Percentiles rank a stretch among this genome's conserved stretches.
Conservation (phyloP, 305 asterid genomes). For the Rubia peregrina region DNA sequence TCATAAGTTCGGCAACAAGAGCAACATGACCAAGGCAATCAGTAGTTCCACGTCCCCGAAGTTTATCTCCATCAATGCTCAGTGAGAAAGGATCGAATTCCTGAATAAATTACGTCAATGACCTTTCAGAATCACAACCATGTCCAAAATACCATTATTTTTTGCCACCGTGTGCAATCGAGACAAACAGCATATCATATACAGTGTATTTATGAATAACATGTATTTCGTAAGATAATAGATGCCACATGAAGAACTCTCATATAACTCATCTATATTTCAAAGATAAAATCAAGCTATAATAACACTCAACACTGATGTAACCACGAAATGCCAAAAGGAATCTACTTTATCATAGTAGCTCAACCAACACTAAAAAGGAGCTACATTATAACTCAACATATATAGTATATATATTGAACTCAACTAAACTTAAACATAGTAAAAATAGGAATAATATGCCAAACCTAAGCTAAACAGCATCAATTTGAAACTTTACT, state of each 20-base stretch:
- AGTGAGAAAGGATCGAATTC: slow-evolving; percentile 87
- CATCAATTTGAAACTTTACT: too few species aligned
- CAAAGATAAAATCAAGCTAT: too few species aligned
- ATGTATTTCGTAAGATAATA: neutral
- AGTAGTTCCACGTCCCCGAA: slow-evolving; percentile 93
- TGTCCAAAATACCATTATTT: neutral
- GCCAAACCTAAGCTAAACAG: too few species aligned
- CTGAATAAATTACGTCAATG: slow-evolving; percentile 29
- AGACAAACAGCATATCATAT: neutral
- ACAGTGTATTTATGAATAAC: too few species aligned
- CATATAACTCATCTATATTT: too few species aligned
- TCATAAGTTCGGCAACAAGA: slow-evolving; percentile 85
- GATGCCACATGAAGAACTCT: too few species aligned
- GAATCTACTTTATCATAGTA: neutral
- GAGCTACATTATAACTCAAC: too few species aligned
- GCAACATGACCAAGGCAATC: slow-evolving; percentile 98
- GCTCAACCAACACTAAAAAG: neutral
- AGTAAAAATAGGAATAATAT: too few species aligned
- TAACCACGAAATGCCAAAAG: neutral
- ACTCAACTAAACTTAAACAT: too few species aligned
- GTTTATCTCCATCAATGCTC: slow-evolving; percentile 86
- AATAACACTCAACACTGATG: neutral
- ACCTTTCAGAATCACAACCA: neutral
- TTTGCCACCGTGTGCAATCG: neutral
- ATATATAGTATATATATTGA: too few species aligned